Evolutionary conservation across 2,329 filamentous ascomycete species (phyloP), one percentile per base, ranked within the genome.

Genomic region (Graphiopsis chlorocephala): DNA sequence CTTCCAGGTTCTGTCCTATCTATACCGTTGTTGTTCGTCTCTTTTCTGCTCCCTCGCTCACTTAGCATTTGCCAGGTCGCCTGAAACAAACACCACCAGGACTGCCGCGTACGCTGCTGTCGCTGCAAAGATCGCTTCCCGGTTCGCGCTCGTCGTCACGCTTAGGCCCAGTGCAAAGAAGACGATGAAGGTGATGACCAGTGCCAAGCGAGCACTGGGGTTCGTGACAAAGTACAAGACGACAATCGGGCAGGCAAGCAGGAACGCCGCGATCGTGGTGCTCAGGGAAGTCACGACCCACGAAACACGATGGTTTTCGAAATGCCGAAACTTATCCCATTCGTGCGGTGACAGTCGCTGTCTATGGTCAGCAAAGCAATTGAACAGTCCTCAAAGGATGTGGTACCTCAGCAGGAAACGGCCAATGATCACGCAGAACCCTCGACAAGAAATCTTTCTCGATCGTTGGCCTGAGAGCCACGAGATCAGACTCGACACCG

Each of bases 71-170:
- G 55, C 31, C 3, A 45, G 15, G 20, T 58, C 55, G 7, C 35
- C 55, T 14, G 65, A 67, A 5, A 68, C 61, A 35, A 67, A 68
- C n/a, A 68, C 65, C 2, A 65, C 55, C 8, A 66, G 52, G 1
- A 68, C 64, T 6, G 66, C 66, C 0, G 66, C 29, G 31, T 68
- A 68, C 4, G 66, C 66, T 3, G 66, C 66, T 3, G 66, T 66
- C 14, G 65, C 63, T 10, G 67, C 67, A 25, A 67, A 68, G 17
- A 65, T 65, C 4, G 55, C 60, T 14, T 67, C 67, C 11, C 67
- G 42, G 14, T 35, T 68, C 10, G 67, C 67, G 17, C 63, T 64
- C 15, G 67, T 67, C 4, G 56, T 35, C 3, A 64, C 15, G 4
- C 59, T 38, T 1, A 68, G 33, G 14, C 59, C 56, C 14, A 65